Evolutionary conservation across 2,329 filamentous ascomycete species (phyloP), one percentile per base, ranked within the genome.

Genomic region (Metarhizium brunneum): DNA sequence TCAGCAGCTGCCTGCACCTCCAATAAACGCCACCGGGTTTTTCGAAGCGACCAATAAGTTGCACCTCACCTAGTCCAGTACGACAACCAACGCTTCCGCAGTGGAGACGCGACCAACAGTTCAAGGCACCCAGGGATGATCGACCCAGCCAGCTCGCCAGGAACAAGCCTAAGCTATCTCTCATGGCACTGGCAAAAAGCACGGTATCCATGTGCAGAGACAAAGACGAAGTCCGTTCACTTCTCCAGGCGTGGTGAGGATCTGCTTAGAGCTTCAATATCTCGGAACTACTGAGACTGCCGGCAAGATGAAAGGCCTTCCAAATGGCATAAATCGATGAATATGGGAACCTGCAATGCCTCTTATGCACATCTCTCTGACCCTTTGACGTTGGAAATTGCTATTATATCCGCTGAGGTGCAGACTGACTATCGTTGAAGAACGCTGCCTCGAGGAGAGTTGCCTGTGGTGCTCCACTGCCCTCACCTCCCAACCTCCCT

Each of bases 161-260:
- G 6, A 35, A 35, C 47, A 38, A 43, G 53, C n/a, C 45, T 45
- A 20, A 11, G 47, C 32, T 56, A 56, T 56, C 29, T 50, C 47
- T 47, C n/a, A 53, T 49, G 50, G 50, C 53, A 57, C 55, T 30
- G 51, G 53, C 18, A 45, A 55, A 50, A 59, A 56, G 57, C 53
- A 58, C 47, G 47, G 56, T 47, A 47, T 32, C 52, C 32, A 50
- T 32, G 60, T 59, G 53, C 47, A 50, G 29, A 50, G 38, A 32
- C 38, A 16, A 25, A 50, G 38, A 57, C 54, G 54, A 52, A 30
- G n/a, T 11, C 42, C 18, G 20, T 30, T 48, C 45, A 14, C 20
- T 48, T 30, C 25, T 48, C 25, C 7, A 16, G 45, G 20, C 6
- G 4, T 29, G n/a, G 45, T 48, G 45, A 48, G 13, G 6, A 48